Evolutionary conservation across 768 basidiomycete genomes (phyloP).

Genomic region (Russula foetens): DNA sequence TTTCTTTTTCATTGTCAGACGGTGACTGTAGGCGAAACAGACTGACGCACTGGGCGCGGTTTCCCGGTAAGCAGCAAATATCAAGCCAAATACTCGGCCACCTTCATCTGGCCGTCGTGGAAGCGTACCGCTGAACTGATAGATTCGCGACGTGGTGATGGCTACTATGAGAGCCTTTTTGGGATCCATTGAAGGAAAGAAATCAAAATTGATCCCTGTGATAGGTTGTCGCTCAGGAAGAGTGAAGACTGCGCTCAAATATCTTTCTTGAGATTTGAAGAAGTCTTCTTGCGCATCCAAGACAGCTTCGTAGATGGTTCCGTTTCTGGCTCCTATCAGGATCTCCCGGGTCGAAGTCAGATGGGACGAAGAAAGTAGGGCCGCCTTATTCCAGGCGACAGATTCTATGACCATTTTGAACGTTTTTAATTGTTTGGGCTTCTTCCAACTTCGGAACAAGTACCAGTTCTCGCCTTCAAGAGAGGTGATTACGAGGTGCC

Average conservation of each 20-base stretch:
- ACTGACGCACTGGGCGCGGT: conserved; percentile 62
- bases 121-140: conserved; percentile 73
- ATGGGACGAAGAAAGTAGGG: conserved; percentile 53
- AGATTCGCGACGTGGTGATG: conserved; percentile 82
- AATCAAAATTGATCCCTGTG: conserved; percentile 78
- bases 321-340: conserved; percentile 78
- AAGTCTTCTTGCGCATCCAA: conserved; percentile 89
- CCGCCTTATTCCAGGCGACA: conserved; percentile 82
- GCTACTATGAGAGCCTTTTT: conserved; percentile 63
- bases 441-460: conserved; percentile 71
- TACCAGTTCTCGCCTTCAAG: conserved; percentile 92
- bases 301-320: conserved; percentile 81
- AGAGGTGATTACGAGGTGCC: conserved; percentile 84
- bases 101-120: conserved; percentile 67
- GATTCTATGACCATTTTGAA: conserved; percentile 88
- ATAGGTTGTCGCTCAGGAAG: conserved; percentile 77
- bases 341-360: conserved; percentile 76
- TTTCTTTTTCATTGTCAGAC: conserved; percentile 48
- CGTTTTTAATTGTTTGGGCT: conserved; percentile 66
- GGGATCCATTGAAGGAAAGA: conserved; percentile 56
- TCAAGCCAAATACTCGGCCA: conserved; percentile 61
- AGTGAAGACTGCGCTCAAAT: conserved; percentile 64
- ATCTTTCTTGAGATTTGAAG: conserved; percentile 82
- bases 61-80: conserved; percentile 72
- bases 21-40: conserved; percentile 11